phyloP scores from a whole-genome alignment of 2,329 filamentous ascomycete genomes.

The Penicillium vulpinum region DNA sequence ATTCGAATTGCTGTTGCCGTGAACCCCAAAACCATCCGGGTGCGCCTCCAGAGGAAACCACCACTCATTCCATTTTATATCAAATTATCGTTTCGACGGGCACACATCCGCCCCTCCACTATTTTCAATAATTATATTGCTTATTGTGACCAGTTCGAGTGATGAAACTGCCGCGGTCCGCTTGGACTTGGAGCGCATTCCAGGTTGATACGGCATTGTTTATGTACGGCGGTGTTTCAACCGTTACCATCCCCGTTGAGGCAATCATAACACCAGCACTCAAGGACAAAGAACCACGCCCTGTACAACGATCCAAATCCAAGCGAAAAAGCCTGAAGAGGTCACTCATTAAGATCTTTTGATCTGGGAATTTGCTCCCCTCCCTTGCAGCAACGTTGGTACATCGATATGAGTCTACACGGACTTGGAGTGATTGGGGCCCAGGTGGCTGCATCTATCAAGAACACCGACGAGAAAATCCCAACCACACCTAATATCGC shows the following conservation, averaged over 20 bases:
- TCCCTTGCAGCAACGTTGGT: background rate
- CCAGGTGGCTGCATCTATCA: constrained; percentile 27
- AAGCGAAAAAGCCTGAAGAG: constrained; percentile 13
- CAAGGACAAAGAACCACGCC: constrained; percentile 3
- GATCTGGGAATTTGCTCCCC: background rate
- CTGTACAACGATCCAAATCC: constrained; percentile 6
- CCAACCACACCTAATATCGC: constrained; percentile 8
- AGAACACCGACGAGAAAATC: constrained; percentile 24
- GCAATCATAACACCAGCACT: constrained; percentile 12
- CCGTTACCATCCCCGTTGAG: constrained; percentile 17
- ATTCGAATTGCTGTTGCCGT: background rate
- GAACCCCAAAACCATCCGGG: background rate
- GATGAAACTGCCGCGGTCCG: constrained; percentile 18
- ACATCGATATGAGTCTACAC: constrained; percentile 23
- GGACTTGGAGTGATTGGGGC: constrained; percentile 29
- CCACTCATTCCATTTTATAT: background rate
- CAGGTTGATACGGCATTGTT: constrained; percentile 27
- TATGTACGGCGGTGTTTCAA: constrained; percentile 25
- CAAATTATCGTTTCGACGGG: background rate
- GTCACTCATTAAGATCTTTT: constrained; percentile 16
- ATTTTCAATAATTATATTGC: constrained; percentile 1
- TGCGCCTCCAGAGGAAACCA: constrained; percentile 1
- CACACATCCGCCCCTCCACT: background rate
- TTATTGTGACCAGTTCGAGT: constrained; percentile 10
- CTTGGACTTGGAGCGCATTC: constrained; percentile 25